Evolutionary conservation across 2,329 filamentous ascomycete species (phyloP).

Genomic region (Cercospora nicotianae): DNA sequence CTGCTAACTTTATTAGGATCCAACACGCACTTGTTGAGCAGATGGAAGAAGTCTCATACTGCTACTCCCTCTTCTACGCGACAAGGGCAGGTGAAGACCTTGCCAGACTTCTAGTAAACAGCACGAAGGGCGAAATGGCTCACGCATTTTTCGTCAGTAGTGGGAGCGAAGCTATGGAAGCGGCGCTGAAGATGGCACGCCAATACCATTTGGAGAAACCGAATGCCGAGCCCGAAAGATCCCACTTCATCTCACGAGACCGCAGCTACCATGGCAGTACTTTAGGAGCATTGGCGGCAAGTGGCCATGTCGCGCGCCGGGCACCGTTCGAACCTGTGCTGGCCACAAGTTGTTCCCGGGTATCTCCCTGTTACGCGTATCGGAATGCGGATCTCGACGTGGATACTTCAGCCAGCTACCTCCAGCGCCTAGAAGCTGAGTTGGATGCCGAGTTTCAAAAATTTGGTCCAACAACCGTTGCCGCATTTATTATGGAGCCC

Average conservation of each 20-base stretch:
- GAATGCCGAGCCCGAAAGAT: constrained; percentile 54
- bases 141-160: constrained; percentile 59
- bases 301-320: constrained; percentile 62
- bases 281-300: constrained; percentile 63
- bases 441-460: constrained; percentile 66
- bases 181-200: constrained; percentile 64
- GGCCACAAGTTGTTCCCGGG: constrained; percentile 53
- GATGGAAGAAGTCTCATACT: constrained; percentile 59
- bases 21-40: constrained; percentile 60
- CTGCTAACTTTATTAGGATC: constrained; percentile 43
- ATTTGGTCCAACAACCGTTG: constrained; percentile 65
- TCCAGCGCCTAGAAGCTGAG: constrained; percentile 60
- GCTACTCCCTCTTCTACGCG: constrained; percentile 59
- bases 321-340: constrained; percentile 63
- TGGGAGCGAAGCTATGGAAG: constrained; percentile 67
- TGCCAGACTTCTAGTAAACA: constrained; percentile 50
- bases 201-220: constrained; percentile 66
- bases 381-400: constrained; percentile 43
- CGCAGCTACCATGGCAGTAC: constrained; percentile 72
- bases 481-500: constrained; percentile 71
- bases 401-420: constrained; percentile 57
- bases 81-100: constrained; percentile 56
- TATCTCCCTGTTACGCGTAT: constrained; percentile 68
- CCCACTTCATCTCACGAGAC: constrained; percentile 63
- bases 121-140: constrained; percentile 55